Percentiles rank a stretch among this genome's conserved stretches.
These are phyloP conservation scores for Boechera retrofracta DNA, from an alignment of 345 rosid genomes.

Conservation along the genomic window DNA sequence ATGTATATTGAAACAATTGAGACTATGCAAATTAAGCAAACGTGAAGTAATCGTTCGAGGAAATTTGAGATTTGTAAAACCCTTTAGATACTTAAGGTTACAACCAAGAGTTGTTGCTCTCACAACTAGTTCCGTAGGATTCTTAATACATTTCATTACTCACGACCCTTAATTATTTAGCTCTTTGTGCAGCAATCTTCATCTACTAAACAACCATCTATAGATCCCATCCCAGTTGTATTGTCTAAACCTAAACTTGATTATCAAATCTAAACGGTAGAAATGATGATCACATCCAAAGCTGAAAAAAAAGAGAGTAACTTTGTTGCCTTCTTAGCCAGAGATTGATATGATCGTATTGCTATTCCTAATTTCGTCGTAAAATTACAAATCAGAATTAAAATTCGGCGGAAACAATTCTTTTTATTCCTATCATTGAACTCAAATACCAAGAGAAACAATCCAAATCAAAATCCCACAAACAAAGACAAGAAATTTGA, in stretches of 20 bases:
- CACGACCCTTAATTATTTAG: neutral
- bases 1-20: slow-evolving; percentile 12
- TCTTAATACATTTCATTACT: neutral
- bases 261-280: neutral
- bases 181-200: slow-evolving; percentile 9
- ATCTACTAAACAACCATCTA: slow-evolving; percentile 9
- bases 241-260: slow-evolving; percentile 1
- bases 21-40: neutral
- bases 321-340: slow-evolving; percentile 7
- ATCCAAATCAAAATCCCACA: neutral
- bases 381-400: neutral
- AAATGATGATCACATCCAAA: slow-evolving; percentile 17
- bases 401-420: neutral
- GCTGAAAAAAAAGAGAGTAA: neutral
- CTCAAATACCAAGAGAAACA: slow-evolving; percentile 21
- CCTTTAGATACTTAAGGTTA: neutral
- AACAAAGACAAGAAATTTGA: neutral
- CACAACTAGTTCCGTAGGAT: neutral
- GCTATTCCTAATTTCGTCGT: slow-evolving; percentile 3
- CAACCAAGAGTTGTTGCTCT: neutral
- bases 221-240: slow-evolving; percentile 18
- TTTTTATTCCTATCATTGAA: neutral
- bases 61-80: too few species aligned
- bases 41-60: too few species aligned
- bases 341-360: slow-evolving; percentile 17